Base-by-base conservation (phyloP, 1,284 basidiomycete genomes). In the Neonothopanus nambi region DNA sequence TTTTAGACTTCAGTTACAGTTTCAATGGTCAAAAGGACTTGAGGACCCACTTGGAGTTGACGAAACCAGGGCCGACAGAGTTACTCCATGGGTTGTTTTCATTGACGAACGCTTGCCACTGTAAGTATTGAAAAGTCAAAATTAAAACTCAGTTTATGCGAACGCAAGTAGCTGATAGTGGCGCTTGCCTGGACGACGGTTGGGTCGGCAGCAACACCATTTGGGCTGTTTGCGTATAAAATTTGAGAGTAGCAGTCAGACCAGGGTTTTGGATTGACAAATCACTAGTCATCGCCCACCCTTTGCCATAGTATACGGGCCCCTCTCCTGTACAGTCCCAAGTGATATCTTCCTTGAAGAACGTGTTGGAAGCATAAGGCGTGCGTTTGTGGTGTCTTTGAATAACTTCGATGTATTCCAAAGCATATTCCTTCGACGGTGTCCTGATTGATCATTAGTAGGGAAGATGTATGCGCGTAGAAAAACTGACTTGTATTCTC, bases 381-480 rank as follows among this genome's bases (percentile, higher is more conserved):
- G 75, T 78, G 13, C 76, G 72, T 53, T 79, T 79, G 48, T 79
- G 77, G 59, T 79, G 77, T 36, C 76, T 63, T 30, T 79, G 77
- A 47, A 79, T 77, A 15, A 78, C 66, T 62, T 78, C 75, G 9
- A 77, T 73, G 55, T 74, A 78, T 63, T 72, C 60, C 9, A 78
- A 61, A 6, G 55, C 65, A 46, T 63, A 73, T 1, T 69, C 59
- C n/a, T 58, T 54, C 0, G 67, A 54, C n/a, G 72, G 71, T 5
- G 60, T 64, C 54, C 71, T 74, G 47, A n/a, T 30, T 12, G 26
- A 47, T 52, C 13, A 21, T 18, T 20, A 33, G 30, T n/a, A 21
- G 15, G 15, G 21, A 47, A 30, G 15, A 12, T n/a, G n/a, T n/a
- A n/a, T n/a, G 26, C 1, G 37, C 11, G 28, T 40, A 26, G 24